Percentiles rank a stretch among this genome's conserved stretches.
phyloP scores from a whole-genome alignment of 345 rosid species.

The Mallotus nudiflorus region DNA sequence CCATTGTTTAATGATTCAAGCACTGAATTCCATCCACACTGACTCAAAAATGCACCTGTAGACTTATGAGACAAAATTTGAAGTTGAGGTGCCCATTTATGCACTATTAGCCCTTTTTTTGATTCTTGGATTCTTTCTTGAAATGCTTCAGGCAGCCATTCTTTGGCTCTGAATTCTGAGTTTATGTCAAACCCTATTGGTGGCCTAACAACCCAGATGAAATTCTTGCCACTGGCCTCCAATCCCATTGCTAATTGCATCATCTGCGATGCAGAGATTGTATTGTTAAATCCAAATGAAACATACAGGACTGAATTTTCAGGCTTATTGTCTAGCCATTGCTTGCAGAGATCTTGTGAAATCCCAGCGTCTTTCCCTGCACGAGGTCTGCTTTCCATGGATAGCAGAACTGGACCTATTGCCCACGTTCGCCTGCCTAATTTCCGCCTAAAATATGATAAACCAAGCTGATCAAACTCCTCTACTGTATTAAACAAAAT shows the following conservation, averaged over 20 bases:
- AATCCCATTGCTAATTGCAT: slow-evolving; percentile 56
- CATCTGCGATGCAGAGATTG: slow-evolving; percentile 56
- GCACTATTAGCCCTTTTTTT: slow-evolving; percentile 46
- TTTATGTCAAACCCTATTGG: slow-evolving; percentile 57
- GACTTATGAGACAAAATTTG: slow-evolving; percentile 61
- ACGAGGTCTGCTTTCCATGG: slow-evolving; percentile 27
- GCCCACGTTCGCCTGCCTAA: slow-evolving; percentile 49
- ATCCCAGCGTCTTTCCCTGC: slow-evolving; percentile 18
- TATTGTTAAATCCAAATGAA: slow-evolving; percentile 68
- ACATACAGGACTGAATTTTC: slow-evolving; percentile 55
- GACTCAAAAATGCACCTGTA: slow-evolving; percentile 57
- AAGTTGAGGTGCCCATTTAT: slow-evolving; percentile 74
- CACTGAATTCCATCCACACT: slow-evolving; percentile 88
- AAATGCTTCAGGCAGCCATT: slow-evolving; percentile 60
- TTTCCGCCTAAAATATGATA: slow-evolving; percentile 48
- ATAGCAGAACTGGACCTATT: slow-evolving; percentile 56
- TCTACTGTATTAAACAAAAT: slow-evolving; percentile 62
- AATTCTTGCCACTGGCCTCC: slow-evolving; percentile 52
- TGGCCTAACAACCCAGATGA: slow-evolving; percentile 81
- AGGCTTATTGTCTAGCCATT: slow-evolving; percentile 68
- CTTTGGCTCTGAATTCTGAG: slow-evolving; percentile 42
- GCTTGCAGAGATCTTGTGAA: slow-evolving; percentile 26
- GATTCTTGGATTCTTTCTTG: slow-evolving; percentile 39
- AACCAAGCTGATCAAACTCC: slow-evolving; percentile 53
- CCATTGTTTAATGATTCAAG: slow-evolving; percentile 62